Evolutionary conservation across 129 eudicot genomes (phyloP), one percentile per base, ranked within the genome.

Genomic region (Mikania micrantha): DNA sequence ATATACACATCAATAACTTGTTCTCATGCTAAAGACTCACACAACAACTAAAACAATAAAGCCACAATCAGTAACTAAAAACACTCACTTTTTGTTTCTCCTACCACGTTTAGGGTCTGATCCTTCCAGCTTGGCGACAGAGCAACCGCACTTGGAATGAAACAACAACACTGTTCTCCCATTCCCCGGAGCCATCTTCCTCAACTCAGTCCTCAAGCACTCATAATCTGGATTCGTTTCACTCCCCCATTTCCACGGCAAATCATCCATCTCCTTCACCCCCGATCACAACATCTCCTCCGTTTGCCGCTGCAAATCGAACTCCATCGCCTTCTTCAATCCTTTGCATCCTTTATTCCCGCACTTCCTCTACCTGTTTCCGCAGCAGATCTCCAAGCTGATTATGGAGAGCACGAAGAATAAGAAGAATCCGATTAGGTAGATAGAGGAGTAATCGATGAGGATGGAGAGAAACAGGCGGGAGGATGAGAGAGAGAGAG

Each of bases 171-270:
- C 96, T 0, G 98, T 96, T 1, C 96, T 77, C 0, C 96, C 98
- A 70, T 88, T 92, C 20, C 77, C 73, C 1, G 98, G 98, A 0
- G 98, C 98, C 96, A 92, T 92, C 70, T 84, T 92, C 87, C 96
- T 82, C 83, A 92, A 58, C 88, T 92, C 98, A 1, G 87, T 81
- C 17, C 96, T 48, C 81, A 92, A 71, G 44, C 95, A 85, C 85
- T 92, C 96, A 12, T 86, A 88, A 73, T 92, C 95, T 8, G 85
- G 84, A 27, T 86, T 85, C 35, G 29, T 66, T 64, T 92, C 96
- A 25, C 61, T 82, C 20, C 91, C 98, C 91, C 96, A 5, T 76
- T 92, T 92, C 95, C 96, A 92, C 1, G 98, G 98, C 91, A 92
- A 52, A 64, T 69, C 79, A 35, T 88, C 87, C 34, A 91, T 77